These are phyloP conservation scores for Cladosporium halotolerans DNA, from an alignment of 2,329 filamentous ascomycete species.

Conservation along the genomic window DNA sequence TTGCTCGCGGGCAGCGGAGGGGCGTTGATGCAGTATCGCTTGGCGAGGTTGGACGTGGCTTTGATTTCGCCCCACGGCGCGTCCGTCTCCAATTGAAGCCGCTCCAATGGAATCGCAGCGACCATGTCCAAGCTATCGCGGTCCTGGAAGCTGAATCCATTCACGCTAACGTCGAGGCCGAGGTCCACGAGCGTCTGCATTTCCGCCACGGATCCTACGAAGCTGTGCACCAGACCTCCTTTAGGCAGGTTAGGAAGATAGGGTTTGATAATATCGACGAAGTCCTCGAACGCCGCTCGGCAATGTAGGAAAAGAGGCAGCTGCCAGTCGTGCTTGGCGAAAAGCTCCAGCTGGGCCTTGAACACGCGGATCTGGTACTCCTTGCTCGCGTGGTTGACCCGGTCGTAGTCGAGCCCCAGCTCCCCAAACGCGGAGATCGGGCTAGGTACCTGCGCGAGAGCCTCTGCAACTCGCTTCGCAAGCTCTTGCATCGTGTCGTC, in stretches of 20 bases:
- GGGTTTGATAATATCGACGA: constrained; percentile 36
- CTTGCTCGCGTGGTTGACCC: constrained; percentile 39
- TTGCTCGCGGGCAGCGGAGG: constrained; percentile 33
- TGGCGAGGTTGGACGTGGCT: constrained; percentile 32
- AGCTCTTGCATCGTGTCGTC: constrained; percentile 24
- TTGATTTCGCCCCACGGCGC: constrained; percentile 45
- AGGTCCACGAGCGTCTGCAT: constrained; percentile 36
- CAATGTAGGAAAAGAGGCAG: constrained; percentile 41
- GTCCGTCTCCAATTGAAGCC: constrained; percentile 44
- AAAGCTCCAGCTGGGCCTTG: constrained; percentile 37
- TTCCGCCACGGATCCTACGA: constrained; percentile 35
- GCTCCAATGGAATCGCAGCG: constrained; percentile 34
- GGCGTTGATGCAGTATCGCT: constrained; percentile 29
- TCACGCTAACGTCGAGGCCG: constrained; percentile 44
- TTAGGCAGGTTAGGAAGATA: constrained; percentile 35
- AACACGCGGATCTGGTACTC: constrained; percentile 38
- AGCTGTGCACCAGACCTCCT: constrained; percentile 36
- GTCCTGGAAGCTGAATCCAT: constrained; percentile 43
- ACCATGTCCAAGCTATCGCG: constrained; percentile 40
- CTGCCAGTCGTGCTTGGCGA: constrained; percentile 27
- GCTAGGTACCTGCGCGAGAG: constrained; percentile 15
- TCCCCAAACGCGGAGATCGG: constrained; percentile 45
- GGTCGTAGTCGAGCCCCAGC: constrained; percentile 47
- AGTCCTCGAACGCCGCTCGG: constrained; percentile 39
- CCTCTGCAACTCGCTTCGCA: constrained; percentile 19